These are phyloP conservation scores for Penicillium bialowiezense DNA, from an alignment of 495 filamentous ascomycete genomes.

Conservation along the genomic window DNA sequence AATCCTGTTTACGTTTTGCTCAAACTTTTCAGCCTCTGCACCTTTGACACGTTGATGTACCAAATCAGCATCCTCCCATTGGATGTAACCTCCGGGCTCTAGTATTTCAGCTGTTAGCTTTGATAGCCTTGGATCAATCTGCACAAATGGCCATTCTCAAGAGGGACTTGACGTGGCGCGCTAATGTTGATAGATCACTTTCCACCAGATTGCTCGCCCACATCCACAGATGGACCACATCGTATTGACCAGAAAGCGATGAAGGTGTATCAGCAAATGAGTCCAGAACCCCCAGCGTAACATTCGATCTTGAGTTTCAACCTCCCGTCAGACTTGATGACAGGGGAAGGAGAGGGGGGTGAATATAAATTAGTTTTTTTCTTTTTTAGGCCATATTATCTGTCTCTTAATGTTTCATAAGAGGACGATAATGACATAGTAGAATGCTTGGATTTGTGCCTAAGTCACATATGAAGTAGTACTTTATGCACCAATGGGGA, in stretches of 20 bases:
- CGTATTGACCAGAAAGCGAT: constrained; percentile 27
- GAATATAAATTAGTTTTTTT: no score
- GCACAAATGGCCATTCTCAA: constrained; percentile 16
- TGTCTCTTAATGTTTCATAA: no score
- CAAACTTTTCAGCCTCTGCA: constrained; percentile 2
- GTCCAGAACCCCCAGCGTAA: constrained; percentile 24
- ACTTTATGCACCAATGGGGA: no score
- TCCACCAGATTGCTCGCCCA: constrained; percentile 25
- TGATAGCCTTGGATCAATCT: background rate
- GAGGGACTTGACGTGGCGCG: constrained; percentile 10
- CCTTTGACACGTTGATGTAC: constrained; percentile 10
- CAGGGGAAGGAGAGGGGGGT: no score
- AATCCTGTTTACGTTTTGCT: background rate
- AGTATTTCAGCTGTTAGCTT: background rate
- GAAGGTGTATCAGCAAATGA: constrained; percentile 18
- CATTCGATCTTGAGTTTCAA: no score
- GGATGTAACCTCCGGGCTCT: constrained; percentile 33
- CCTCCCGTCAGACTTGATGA: no score
- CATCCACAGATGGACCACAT: constrained; percentile 38
- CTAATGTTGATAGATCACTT: constrained; percentile 15
- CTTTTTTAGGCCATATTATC: no score
- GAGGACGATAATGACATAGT: no score
- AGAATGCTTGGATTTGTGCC: no score
- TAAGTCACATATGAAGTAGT: no score
- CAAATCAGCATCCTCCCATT: constrained; percentile 33